A percentile compares a stretch with the other conserved stretches of the same genome.
Conservation (phyloP, 768 basidiomycete genomes). For the Suillus weaverae region DNA sequence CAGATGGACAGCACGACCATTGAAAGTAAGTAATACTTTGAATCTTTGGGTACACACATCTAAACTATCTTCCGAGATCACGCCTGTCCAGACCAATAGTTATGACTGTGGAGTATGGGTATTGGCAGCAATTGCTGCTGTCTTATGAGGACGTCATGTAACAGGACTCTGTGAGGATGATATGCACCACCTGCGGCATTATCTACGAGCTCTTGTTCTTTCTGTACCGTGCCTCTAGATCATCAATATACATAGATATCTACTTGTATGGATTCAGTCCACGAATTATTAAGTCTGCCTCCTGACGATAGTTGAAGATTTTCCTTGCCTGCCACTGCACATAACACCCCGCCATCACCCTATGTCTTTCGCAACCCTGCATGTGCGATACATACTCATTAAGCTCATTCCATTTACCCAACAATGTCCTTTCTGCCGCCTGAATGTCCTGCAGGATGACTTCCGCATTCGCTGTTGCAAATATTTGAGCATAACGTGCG, state of each 20-base stretch:
- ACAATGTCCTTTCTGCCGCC: background rate
- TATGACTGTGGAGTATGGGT: slow-evolving; percentile 30
- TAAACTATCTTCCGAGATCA: background rate
- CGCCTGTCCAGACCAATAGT: slow-evolving; percentile 17
- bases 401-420: background rate
- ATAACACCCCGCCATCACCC: background rate
- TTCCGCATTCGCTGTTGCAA: background rate
- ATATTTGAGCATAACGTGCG: background rate
- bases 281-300: background rate
- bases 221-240: slow-evolving; percentile 2
- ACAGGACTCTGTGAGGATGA: slow-evolving; percentile 16
- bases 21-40: background rate
- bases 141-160: slow-evolving; percentile 16
- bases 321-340: slow-evolving; percentile 5
- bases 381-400: background rate
- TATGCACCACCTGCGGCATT: slow-evolving; percentile 12
- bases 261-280: background rate
- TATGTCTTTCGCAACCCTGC: background rate
- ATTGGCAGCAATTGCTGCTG: slow-evolving; percentile 19
- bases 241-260: too few species aligned
- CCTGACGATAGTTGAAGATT: background rate
- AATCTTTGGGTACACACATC: background rate
- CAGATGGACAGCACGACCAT: slow-evolving; percentile 9
- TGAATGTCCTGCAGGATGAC: slow-evolving; percentile 1
- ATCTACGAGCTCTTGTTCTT: slow-evolving; percentile 9